Evolutionary conservation across 495 filamentous ascomycete genomes (phyloP).

Genomic region (Neurospora africana): DNA sequence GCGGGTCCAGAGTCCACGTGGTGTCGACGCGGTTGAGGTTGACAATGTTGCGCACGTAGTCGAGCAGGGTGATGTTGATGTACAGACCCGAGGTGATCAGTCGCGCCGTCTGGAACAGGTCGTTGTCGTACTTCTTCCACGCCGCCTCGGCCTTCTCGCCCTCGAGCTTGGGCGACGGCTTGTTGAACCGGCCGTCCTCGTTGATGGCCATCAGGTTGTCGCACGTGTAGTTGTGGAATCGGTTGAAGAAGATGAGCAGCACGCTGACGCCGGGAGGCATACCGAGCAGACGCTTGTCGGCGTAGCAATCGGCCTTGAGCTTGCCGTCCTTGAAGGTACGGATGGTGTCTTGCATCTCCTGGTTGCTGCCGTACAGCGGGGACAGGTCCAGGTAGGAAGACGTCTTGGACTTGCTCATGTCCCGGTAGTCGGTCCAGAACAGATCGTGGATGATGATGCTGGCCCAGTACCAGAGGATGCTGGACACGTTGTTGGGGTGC

Average conservation of each 20-base stretch:
- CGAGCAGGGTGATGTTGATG: constrained; percentile 72
- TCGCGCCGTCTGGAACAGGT: constrained; percentile 74
- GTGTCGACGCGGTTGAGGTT: constrained; percentile 68
- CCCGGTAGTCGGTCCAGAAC: constrained; percentile 32
- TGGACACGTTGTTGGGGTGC: constrained; percentile 66
- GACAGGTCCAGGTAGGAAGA: constrained; percentile 80
- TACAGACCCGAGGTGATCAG: constrained; percentile 74
- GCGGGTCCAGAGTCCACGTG: constrained; percentile 72
- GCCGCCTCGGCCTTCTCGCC: constrained; percentile 45
- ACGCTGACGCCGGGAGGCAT: constrained; percentile 77
- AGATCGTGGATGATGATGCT: constrained; percentile 76
- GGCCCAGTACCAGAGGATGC: constrained; percentile 80
- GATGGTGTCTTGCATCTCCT: constrained; percentile 62
- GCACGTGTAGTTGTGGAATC: constrained; percentile 75
- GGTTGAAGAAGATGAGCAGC: constrained; percentile 61
- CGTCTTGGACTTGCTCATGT: constrained; percentile 51
- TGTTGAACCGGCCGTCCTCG: constrained; percentile 58
- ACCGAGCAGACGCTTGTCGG: constrained; percentile 65
- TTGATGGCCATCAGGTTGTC: constrained; percentile 60
- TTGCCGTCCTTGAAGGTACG: constrained; percentile 73
- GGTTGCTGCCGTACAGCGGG: constrained; percentile 77
- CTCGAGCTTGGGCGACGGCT: constrained; percentile 37
- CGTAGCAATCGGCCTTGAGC: constrained; percentile 74
- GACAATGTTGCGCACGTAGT: constrained; percentile 78
- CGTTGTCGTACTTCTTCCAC: constrained; percentile 66